These are phyloP conservation scores for Xerophyta viscosa DNA, from an alignment of 106 monocot genomes.

Conservation along the genomic window DNA sequence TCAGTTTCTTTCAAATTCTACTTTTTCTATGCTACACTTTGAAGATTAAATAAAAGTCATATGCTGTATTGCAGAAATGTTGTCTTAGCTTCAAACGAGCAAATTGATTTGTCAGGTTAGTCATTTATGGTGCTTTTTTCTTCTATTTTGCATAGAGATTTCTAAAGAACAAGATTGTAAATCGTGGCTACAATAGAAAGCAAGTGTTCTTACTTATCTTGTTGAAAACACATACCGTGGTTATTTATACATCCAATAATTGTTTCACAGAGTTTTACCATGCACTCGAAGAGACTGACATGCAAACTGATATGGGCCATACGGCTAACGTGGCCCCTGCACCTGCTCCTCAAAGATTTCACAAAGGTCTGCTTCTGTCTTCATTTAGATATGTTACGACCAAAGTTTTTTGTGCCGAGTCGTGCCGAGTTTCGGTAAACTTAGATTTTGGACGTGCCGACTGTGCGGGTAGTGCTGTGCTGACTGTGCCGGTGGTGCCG, in stretches of 20 bases:
- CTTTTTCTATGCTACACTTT: background rate
- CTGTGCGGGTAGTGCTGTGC: no score
- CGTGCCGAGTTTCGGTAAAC: no score
- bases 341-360: slow-evolving; percentile 18
- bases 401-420: no score
- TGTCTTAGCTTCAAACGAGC: slow-evolving; percentile 10
- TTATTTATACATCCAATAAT: no score
- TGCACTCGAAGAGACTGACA: slow-evolving; percentile 13
- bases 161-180: no score
- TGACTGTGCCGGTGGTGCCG: no score
- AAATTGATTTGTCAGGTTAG: slow-evolving; percentile 45
- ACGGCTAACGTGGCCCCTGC: slow-evolving; percentile 15
- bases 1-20: slow-evolving; percentile 10
- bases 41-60: slow-evolving; percentile 3
- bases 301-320: slow-evolving; percentile 20
- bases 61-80: slow-evolving; percentile 26
- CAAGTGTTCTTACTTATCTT: no score
- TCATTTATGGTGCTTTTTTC: slow-evolving; percentile 2
- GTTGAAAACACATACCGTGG: no score
- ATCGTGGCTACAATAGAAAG: no score
- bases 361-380: no score
- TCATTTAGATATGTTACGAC: no score
- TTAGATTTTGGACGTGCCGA: no score
- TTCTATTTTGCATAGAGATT: background rate
- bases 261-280: slow-evolving; percentile 26